A percentile compares a stretch with the other conserved stretches of the same genome.
These are phyloP conservation scores for Leccinum variicolor DNA, from an alignment of 768 basidiomycete species.

Conservation along the genomic window DNA sequence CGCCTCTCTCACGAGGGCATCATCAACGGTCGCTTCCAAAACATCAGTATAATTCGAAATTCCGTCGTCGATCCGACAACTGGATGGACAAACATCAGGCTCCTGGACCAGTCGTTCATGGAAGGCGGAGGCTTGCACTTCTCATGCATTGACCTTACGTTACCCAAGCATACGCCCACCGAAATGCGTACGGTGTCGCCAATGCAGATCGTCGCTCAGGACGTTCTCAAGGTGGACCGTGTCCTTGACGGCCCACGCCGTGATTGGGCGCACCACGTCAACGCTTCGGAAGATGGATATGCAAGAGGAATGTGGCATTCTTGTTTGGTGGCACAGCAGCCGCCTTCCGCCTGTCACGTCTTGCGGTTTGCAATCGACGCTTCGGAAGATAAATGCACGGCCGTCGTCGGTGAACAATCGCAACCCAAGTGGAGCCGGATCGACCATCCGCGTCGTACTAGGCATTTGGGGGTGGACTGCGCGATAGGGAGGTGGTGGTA, in stretches of 20 bases:
- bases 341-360: neutral
- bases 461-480: neutral
- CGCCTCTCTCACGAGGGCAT: constrained; percentile 1
- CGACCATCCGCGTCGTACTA: neutral
- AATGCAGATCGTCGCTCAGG: neutral
- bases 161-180: neutral
- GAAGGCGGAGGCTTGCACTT: neutral
- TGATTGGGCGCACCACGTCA: neutral
- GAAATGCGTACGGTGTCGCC: neutral
- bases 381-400: neutral
- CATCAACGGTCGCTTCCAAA: neutral
- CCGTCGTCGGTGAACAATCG: neutral
- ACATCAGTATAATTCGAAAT: neutral
- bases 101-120: neutral
- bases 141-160: neutral
- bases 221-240: neutral
- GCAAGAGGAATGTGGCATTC: neutral
- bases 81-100: neutral
- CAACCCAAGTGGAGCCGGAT: neutral
- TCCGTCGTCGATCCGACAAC: neutral
- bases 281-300: neutral
- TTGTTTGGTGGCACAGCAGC: neutral
- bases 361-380: constrained; percentile 2
- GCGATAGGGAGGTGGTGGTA: neutral
- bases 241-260: neutral